Evolutionary conservation across 2,329 filamentous ascomycete genomes (phyloP), one percentile per base, ranked within the genome.

Genomic region (Aureobasidium sp.): DNA sequence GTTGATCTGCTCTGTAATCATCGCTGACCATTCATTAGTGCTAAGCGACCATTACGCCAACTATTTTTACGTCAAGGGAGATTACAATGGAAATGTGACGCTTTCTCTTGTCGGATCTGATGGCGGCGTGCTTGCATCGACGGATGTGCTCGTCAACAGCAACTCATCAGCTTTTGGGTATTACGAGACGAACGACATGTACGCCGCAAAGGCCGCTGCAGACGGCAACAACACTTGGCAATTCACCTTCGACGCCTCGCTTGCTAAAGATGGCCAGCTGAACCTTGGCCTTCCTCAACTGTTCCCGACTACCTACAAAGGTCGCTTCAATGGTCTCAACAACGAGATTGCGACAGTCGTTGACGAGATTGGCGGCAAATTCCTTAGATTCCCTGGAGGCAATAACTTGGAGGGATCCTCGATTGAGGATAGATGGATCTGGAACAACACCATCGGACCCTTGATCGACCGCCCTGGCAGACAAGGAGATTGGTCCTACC

Each of bases 401-500:
- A 73, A 74, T 29, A 74, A 80, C 64, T 72, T 81, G 53, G 68
- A 71, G 49, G 76, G 65, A 53, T 79, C 3, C 64, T 66, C 14
- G 74, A 74, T 1, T n/a, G 2, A n/a, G 11, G 37, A 61, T 56
- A 27, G 69, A 63, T 62, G 70, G 74, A 60, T 79, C 74, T 21
- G 72, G 77, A 19, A 78, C 67, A 56, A 79, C 47, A 76, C 75
- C 0, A 66, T 81, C 25, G 78, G 78, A 0, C 76, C 77, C 1
- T 69, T 81, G 0, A 69, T 72, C 39, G 65, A 65, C 38, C 62
- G 81, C 1, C 78, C 77, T 8, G 80, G 80, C 6, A 76, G 77
- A 56, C 67, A 63, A 37, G 72, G 72, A 17, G 72, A 77, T 24
- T 85, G 81, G 81, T 64, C 62, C 16, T 84, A 84, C 62, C 71